Percentiles rank a stretch among this genome's conserved stretches.
These are phyloP conservation scores for Albizia julibrissin DNA, from an alignment of 306 rosid species.

Conservation along the genomic window DNA sequence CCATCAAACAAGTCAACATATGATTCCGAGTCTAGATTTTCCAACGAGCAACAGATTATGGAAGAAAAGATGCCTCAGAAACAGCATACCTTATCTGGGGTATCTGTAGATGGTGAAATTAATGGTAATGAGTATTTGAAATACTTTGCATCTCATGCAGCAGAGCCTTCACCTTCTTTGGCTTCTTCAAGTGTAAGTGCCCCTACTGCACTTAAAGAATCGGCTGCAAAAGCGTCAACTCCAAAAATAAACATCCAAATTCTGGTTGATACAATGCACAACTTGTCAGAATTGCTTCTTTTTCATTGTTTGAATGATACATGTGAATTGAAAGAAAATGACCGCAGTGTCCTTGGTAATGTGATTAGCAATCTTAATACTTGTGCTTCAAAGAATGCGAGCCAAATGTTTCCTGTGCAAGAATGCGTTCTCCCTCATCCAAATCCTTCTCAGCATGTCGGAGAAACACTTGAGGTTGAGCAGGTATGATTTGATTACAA, in stretches of 20 bases:
- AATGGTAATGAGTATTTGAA: constrained; percentile 33
- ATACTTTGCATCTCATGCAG: constrained; percentile 29
- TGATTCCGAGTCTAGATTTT: constrained; percentile 41
- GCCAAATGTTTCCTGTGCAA: constrained; percentile 27
- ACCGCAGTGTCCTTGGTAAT: constrained; percentile 45
- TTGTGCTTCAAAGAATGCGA: constrained; percentile 54
- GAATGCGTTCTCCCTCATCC: constrained; percentile 42
- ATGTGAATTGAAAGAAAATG: constrained; percentile 52
- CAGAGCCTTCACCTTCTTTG: constrained; percentile 30
- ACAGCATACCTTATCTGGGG: constrained; percentile 29
- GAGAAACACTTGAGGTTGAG: constrained; percentile 39
- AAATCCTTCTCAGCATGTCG: constrained; percentile 39
- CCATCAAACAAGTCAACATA: constrained; percentile 39
- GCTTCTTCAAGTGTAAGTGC: constrained; percentile 35
- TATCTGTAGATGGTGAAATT: constrained; percentile 34
- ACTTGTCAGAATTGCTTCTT: constrained; percentile 69
- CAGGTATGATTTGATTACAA: constrained; percentile 48
- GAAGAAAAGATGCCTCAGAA: constrained; percentile 39
- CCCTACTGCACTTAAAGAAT: constrained; percentile 37
- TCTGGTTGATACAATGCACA: constrained; percentile 59
- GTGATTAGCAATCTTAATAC: constrained; percentile 60
- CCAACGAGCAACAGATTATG: constrained; percentile 39
- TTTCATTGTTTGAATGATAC: constrained; percentile 48
- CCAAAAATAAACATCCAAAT: constrained; percentile 53
- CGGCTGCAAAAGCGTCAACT: constrained; percentile 41